Base-by-base conservation (phyloP, 129 eudicot species). In the Artemisia tridentata region DNA sequence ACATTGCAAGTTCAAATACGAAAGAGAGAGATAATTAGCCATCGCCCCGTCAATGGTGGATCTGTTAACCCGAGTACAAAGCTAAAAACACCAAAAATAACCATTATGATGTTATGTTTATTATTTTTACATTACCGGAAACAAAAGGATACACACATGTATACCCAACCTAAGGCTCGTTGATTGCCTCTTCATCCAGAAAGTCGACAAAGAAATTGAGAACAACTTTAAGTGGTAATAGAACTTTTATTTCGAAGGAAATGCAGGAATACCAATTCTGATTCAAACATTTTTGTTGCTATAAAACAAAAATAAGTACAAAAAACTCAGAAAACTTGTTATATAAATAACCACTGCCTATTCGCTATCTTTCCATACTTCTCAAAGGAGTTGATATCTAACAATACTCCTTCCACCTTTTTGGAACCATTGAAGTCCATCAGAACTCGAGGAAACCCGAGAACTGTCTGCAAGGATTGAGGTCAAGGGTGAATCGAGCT, bases 351-450 rank as follows among this genome's bases (percentile, higher is more conserved):
- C 41, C 15, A 27, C 14, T 31, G 34, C 16, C 78, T 82, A 80
- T 75, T 84, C 92, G 16, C 85, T 76, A 54, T 83, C 88, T 81
- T 74, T 89, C 98, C 96, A 86, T 23, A 84, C 90, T 72, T 86
- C 91, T 23, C 93, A 82, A 43, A 92, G 93, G 64, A 92, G 96
- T 71, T 85, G 82, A 81, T 88, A 92, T 67, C 96, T 75, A 9
- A 74, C 72, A 21, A 86, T 81, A 63, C 75, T 80, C 52, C 89
- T 73, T 50, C 87, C 88, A 63, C 93, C 89, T 54, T 81, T 83
- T 0, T 87, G 79, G 61, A 73, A 76, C 70, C 81, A 72, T 17
- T 63, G 68, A 34, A 7, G 14, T 63, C 68, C 68, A 34, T 63
- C 43, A 13, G 52, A 41, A 29, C 68, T 63, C 3, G 68, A 43